A percentile compares a stretch with the other conserved stretches of the same genome.
Evolutionary conservation across 176 grass and related monocot species (phyloP).

Genomic region (Avena eriantha): DNA sequence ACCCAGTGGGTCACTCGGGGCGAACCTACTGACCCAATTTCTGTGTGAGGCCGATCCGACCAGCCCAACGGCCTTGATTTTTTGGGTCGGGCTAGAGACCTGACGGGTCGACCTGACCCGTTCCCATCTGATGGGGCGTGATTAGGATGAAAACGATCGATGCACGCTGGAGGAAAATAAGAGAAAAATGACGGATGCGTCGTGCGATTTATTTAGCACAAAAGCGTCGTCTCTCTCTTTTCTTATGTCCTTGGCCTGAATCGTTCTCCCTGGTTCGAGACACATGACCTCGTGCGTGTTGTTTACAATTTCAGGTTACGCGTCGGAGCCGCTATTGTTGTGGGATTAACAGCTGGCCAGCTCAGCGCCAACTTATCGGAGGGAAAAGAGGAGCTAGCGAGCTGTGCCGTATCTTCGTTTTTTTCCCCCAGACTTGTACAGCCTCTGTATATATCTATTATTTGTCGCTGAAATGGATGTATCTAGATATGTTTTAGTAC

Average conservation of each 20-base stretch:
- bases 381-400: background rate
- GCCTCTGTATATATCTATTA: too few species aligned
- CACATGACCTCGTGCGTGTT: background rate
- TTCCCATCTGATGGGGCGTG: too few species aligned
- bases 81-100: too few species aligned
- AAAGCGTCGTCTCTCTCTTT: background rate
- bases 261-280: background rate
- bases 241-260: background rate
- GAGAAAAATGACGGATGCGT: background rate
- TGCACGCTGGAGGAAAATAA: background rate
- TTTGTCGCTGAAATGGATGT: too few species aligned
- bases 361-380: conserved; percentile 11
- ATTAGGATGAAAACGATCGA: conserved; percentile 11
- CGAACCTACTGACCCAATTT: too few species aligned
- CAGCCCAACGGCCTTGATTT: too few species aligned
- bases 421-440: too few species aligned
- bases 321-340: background rate
- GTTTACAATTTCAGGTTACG: background rate
- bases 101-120: too few species aligned
- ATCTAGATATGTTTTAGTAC: too few species aligned
- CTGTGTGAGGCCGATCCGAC: too few species aligned
- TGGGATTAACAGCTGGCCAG: conserved; percentile 7
- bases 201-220: background rate
- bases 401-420: conserved; percentile 10
- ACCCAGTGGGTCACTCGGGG: too few species aligned